Base-by-base conservation (phyloP, 257 asterid species). In the Penstemon newberryi region DNA sequence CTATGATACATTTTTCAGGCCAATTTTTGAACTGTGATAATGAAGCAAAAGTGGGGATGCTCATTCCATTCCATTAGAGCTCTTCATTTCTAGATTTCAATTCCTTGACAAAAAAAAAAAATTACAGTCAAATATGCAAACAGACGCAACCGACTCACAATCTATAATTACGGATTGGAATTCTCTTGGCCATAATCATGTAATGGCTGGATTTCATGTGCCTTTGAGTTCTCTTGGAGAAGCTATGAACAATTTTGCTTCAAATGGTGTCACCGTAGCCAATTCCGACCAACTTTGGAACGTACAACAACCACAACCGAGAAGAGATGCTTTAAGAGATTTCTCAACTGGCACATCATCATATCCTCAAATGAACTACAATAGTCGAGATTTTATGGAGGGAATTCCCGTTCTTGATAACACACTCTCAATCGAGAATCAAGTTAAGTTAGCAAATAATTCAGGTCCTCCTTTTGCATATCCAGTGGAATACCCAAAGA, bases 191-290 rank as follows among this genome's bases (percentile, higher is more conserved):
- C 78, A 73, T 6, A 71, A 61, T 47, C 82, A 74, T 33, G 63
- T 63, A 33, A 67, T 76, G 79, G 63, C 66, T 56, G 86, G 84
- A 37, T 73, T 77, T 67, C 75, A 78, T 40, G 7, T 65, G 36
- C 85, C 88, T 63, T 69, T 76, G 5, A 38, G 68, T 19, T 1
- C 33, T 25, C 69, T 66, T 4, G 84, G 81, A 5, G 89, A 83
- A 63, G 66, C 72, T 44, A 60, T 77, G 70, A 78, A 74, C 84
- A 71, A 42, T 67, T 49, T 76, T 25, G 33, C 33, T 25, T 39
- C 65, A 59, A 59, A 59, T 9, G 5, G 43, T 13, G 65, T 18
- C 54, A 46, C 44, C 19, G 36, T 50, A 56, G 72, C 63, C 54
- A 60, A 69, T 33, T 50, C 73, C n/a, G 74, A 76, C 42, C 43